These are phyloP conservation scores for Sphaceloma murrayae DNA, from an alignment of 2,329 filamentous ascomycete genomes.

Conservation along the genomic window DNA sequence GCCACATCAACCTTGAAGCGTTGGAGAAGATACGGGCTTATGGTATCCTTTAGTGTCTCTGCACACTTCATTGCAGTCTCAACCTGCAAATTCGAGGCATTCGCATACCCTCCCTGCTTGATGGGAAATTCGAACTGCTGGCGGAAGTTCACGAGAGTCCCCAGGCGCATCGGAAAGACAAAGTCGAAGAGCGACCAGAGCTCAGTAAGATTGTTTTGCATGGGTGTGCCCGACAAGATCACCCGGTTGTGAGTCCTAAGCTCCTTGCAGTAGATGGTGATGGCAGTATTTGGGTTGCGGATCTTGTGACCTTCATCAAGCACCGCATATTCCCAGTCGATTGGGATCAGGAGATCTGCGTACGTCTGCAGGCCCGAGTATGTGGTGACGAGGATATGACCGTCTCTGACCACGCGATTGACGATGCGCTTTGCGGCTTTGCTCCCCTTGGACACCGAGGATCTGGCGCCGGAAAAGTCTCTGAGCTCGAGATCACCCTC, in stretches of 20 bases:
- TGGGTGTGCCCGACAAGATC: conserved; percentile 90
- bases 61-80: conserved; percentile 92
- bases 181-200: conserved; percentile 98
- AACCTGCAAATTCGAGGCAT: conserved; percentile 86
- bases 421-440: conserved; percentile 72
- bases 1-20: conserved; percentile 90
- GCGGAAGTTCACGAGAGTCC: conserved; percentile 82
- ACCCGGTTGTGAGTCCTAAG: conserved; percentile 80
- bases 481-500: conserved; percentile 55
- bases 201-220: conserved; percentile 93
- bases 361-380: conserved; percentile 96
- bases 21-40: conserved; percentile 86
- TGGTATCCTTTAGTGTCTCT: conserved; percentile 84
- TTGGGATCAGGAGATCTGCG: conserved; percentile 66
- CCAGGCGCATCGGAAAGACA: conserved; percentile 89
- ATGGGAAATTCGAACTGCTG: conserved; percentile 92
- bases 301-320: conserved; percentile 98
- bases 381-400: conserved; percentile 89
- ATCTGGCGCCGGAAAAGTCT: conserved; percentile 25
- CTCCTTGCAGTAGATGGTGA: conserved; percentile 93
- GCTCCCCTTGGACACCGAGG: conserved; percentile 44
- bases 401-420: conserved; percentile 68
- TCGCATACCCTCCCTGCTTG: conserved; percentile 84
- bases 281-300: conserved; percentile 86
- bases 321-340: conserved; percentile 87